Evolutionary conservation across 257 asterid species (phyloP).

Genomic region (Avicennia marina): DNA sequence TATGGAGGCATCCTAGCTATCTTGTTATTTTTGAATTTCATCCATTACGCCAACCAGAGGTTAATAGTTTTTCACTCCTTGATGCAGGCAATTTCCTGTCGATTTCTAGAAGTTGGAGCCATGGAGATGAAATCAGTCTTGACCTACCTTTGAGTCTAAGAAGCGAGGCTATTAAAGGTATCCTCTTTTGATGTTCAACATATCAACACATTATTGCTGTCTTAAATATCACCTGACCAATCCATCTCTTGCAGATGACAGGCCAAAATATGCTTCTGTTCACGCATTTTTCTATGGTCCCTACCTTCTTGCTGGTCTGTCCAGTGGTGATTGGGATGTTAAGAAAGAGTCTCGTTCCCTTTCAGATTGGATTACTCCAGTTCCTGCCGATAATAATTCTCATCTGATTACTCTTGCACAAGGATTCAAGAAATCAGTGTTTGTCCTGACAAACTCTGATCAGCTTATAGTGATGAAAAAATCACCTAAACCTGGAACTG

Average conservation of each 20-base stretch:
- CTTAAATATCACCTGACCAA: slow-evolving; percentile 5
- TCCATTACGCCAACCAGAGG: too few relatives aligned
- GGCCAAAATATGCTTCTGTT: slow-evolving; percentile 62
- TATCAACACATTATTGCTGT: background rate
- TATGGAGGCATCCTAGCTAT: too few relatives aligned
- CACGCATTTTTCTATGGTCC: slow-evolving; percentile 84
- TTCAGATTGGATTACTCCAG: slow-evolving; percentile 39
- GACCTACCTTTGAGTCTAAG: slow-evolving; percentile 49
- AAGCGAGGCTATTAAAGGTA: slow-evolving; percentile 79
- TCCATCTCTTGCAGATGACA: slow-evolving; percentile 55
- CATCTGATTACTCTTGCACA: slow-evolving; percentile 56
- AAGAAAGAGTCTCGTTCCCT: slow-evolving; percentile 31
- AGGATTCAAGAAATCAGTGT: slow-evolving; percentile 28
- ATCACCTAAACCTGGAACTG: slow-evolving; percentile 60
- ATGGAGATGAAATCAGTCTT: slow-evolving; percentile 54
- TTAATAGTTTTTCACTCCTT: slow-evolving; percentile 6
- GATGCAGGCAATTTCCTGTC: slow-evolving; percentile 68
- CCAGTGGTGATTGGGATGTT: slow-evolving; percentile 72
- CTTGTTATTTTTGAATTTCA: too few relatives aligned
- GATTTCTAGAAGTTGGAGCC: slow-evolving; percentile 44
- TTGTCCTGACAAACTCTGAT: slow-evolving; percentile 37
- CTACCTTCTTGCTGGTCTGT: slow-evolving; percentile 75
- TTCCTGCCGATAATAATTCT: slow-evolving; percentile 53
- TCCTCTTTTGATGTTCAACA: background rate
- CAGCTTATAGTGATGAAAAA: slow-evolving; percentile 36